These are phyloP conservation scores for Thamnidium elegans DNA, from an alignment of 192 early-diverging fungal genomes.

Conservation along the genomic window DNA sequence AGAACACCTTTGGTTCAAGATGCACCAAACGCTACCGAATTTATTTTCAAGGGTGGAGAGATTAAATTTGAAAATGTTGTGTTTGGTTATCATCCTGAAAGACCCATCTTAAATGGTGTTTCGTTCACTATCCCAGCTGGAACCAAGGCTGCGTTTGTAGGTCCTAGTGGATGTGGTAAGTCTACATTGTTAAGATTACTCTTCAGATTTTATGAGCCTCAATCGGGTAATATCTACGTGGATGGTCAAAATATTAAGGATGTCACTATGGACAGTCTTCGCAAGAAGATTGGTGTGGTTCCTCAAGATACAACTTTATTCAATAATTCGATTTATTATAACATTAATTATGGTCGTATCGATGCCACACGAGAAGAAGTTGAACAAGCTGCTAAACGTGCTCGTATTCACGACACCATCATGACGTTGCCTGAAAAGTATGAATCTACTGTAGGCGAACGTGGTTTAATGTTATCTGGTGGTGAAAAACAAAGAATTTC, in stretches of 20 bases:
- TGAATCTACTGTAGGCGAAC: constrained; percentile 68
- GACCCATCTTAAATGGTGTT: constrained; percentile 56
- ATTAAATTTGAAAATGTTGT: constrained; percentile 84
- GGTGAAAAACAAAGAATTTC: constrained; percentile 72
- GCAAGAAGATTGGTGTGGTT: constrained; percentile 80
- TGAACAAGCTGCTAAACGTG: constrained; percentile 51
- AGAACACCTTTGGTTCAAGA: constrained; percentile 49
- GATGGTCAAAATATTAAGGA: constrained; percentile 82
- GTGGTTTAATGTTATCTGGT: constrained; percentile 64
- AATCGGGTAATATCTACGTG: constrained; percentile 72
- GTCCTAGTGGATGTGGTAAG: constrained; percentile 92
- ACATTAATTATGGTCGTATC: constrained; percentile 87
- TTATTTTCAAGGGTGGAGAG: constrained; percentile 65
- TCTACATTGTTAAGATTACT: constrained; percentile 81
- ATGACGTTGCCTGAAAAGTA: constrained; percentile 56
- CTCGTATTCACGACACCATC: constrained; percentile 63
- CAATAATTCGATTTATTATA: constrained; percentile 89
- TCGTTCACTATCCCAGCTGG: constrained; percentile 85
- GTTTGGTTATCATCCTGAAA: constrained; percentile 84
- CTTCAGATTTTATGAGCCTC: constrained; percentile 93
- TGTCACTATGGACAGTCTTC: constrained; percentile 77
- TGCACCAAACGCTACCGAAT: constrained; percentile 51
- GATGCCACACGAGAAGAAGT: constrained; percentile 60
- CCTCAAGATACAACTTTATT: constrained; percentile 94
- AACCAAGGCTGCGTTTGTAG: constrained; percentile 87